Evolutionary conservation across 495 filamentous ascomycete species (phyloP), one percentile per base, ranked within the genome.

Genomic region (Penicillium atrosanguineum): DNA sequence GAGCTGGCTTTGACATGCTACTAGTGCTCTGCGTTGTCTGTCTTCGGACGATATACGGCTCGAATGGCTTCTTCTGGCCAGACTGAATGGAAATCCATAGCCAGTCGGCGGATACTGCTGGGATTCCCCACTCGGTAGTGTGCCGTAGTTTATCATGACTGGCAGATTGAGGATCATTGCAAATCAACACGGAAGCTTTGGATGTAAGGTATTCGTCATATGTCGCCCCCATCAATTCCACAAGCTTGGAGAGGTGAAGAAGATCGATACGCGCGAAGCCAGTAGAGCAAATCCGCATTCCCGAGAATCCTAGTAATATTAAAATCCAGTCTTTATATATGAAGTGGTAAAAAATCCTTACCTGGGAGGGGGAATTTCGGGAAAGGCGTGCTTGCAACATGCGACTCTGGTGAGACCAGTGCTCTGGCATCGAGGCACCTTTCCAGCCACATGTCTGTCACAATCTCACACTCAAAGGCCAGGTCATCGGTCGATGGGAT

Each of bases 371-470:
- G 86, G 50, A 88, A 87, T 28, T 67, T 61, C 6, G 81, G 77
- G 53, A 96, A 87, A 1, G 93, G 91, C 4, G 79, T 85, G 54
- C 87, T 89, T 21, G 89, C 81, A 49, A 89, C 76, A 64, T 93
- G 80, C 1, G 83, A 77, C 45, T 72, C 67, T n/a, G 91, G 90
- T 9, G 85, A 74, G 34, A 90, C 81, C 50, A 91, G 79, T 8
- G 67, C 73, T 60, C 88, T 90, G 15, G 83, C 79, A 60, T 90
- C 82, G 29, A 97, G 71, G 65, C 93, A 97, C 40, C 83, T 79
- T 69, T 98, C 94, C 36, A 97, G 76, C 85, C 93, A 98, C 79
- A 92, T 94, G 57, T 96, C 89, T 9, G 90, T 97, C 36, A 95
- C 87, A 40, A 85, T 68, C 31, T 70, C 68, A 48, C 73, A 71